Evolutionary conservation across 345 rosid species (phyloP), one percentile per base, ranked within the genome.

Genomic region (Garcia nutans): DNA sequence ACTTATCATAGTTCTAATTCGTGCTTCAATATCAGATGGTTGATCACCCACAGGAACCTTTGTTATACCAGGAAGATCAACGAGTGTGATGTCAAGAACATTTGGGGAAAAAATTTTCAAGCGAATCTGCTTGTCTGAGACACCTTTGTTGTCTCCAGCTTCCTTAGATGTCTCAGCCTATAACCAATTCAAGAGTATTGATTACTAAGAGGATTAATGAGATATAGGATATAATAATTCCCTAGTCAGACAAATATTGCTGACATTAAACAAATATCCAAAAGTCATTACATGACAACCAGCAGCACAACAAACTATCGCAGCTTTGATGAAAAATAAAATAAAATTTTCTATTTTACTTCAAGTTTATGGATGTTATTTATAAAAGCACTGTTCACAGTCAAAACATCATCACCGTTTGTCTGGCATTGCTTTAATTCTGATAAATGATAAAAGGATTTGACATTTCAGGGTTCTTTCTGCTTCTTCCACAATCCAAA

Each of bases 1-100:
- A 96, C 93, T 86, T 68, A 95, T 95, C 99, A 95, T 95, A 2
- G 99, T 95, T 79, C 99, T 86, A 68, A 93, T 95, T 62, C 93
- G 92, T 22, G 97, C 92, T 88, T 95, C 99, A 54, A 95, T 95
- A 68, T 93, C 99, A 26, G 88, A 82, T 10, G 99, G 99, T 83
- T 95, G 99, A 81, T 93, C 97, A 62, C 99, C 99, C 33, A 95
- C 97, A 70, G 97, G 97, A 72, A 95, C 97, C 81, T 95, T 95
- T 15, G 97, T 95, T 75, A 93, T 90, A 65, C 99, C 99, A 68
- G 99, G 99, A 71, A 95, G 88, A 85, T 95, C 99, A 74, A 95
- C 99, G 74, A 95, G 92, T 55, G 94, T 89, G 24, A 95, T 95
- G 85, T 93, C 96, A 65, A 95, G 87, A 80, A 95, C 98, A 85